Base-by-base conservation (phyloP, 2,329 filamentous ascomycete genomes). In the Aspergillus candidus region DNA sequence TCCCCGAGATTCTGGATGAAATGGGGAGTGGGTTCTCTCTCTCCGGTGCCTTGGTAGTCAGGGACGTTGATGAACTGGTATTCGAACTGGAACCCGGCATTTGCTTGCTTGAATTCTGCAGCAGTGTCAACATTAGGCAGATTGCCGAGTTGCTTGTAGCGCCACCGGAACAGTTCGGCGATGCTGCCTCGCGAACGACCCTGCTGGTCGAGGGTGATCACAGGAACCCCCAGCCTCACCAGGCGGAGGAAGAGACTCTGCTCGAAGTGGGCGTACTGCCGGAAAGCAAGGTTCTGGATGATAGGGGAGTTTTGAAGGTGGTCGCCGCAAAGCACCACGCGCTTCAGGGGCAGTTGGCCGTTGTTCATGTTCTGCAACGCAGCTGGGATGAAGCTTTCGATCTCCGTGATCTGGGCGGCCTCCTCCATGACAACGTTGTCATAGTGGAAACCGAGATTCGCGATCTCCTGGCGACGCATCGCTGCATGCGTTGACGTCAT, bases 401-500 rank as follows among this genome's bases (percentile, higher is more conserved):
- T 86, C 66, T 98, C 93, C 0, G 91, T 98, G 60, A 98, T 91
- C 62, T 98, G 93, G 11, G 93, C 93, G 4, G 93, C 91, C 74
- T 98, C 93, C 71, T 98, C 93, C 86, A 98, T 96, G 41, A 98
- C 78, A 11, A 98, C 86, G 52, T 95, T 98, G 72, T 97, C 90
- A 59, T 98, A 98, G 55, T 88, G 88, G 69, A 98, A 98, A 12
- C 90, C 90, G n/a, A 97, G 77, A 12, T 80, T 77, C 1, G 88
- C 85, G 56, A 98, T 97, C 58, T 97, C 91, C 51, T 88, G 82
- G 50, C 91, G 78, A 49, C 89, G 82, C 78, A 98, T 98, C 1
- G 93, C 93, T 4, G 93, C 94, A 66, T 98, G 93, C 0, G 94
- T 98, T 4, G 90, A 94, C 13, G 93, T 98, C 94, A 98, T 98